Conservation (phyloP, 2,329 filamentous ascomycete genomes). For the Orbilia oligospora region DNA sequence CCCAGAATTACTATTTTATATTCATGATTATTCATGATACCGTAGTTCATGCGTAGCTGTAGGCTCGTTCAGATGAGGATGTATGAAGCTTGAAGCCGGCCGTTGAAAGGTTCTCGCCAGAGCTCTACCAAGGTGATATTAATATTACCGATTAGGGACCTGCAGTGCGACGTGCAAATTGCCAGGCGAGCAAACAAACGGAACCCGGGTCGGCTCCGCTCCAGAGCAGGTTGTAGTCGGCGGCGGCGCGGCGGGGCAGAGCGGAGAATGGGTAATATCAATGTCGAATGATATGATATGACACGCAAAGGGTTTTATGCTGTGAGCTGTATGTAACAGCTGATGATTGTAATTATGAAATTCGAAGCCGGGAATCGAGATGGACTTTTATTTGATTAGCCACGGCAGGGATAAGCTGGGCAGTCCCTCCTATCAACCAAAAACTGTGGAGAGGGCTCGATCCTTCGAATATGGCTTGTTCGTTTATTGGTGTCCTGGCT, state of each 20-base stretch:
- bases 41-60: conserved; percentile 36
- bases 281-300: neutral
- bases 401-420: conserved; percentile 22
- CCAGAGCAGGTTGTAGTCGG: neutral
- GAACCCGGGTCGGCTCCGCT: conserved; percentile 18
- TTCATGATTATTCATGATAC: conserved; percentile 59
- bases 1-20: conserved; percentile 61
- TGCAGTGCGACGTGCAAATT: conserved; percentile 23
- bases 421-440: conserved; percentile 14
- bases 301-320: conserved; percentile 20
- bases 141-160: conserved; percentile 15
- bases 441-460: conserved; percentile 17
- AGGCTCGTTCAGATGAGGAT: conserved; percentile 6
- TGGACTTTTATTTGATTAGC: neutral
- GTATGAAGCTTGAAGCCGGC: conserved; percentile 16
- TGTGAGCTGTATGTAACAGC: neutral
- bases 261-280: conserved; percentile 2
- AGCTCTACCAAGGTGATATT: conserved; percentile 5
- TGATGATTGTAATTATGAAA: neutral
- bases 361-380: conserved; percentile 14
- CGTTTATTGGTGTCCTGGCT: conserved; percentile 26
- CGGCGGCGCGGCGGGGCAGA: too few species aligned
- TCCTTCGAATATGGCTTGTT: conserved; percentile 15
- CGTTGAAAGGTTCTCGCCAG: conserved; percentile 7
- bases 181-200: conserved; percentile 1